phyloP scores from a whole-genome alignment of 1,139 yeast species.

The Geotrichum histeridarum region DNA sequence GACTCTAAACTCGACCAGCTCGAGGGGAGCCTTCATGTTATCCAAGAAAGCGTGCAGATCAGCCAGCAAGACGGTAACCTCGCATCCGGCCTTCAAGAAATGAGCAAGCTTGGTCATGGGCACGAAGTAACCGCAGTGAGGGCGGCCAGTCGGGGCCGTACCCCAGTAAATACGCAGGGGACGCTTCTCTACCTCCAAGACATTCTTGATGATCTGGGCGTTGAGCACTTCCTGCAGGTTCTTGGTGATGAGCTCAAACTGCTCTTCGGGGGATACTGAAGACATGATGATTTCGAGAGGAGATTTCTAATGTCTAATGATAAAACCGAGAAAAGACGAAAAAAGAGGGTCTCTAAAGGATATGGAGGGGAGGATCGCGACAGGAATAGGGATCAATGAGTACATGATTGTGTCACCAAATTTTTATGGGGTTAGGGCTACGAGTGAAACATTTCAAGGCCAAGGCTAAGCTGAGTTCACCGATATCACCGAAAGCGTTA shows the following conservation, averaged over 20 bases:
- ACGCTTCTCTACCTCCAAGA: conserved; percentile 73
- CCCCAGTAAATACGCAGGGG: conserved; percentile 86
- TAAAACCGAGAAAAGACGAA: too few relatives aligned
- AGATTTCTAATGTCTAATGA: not conserved
- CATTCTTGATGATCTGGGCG: conserved; percentile 78
- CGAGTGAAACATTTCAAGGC: too few relatives aligned
- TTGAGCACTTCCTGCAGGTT: conserved; percentile 89
- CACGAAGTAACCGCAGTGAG: conserved; percentile 97
- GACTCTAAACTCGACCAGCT: conserved; percentile 83
- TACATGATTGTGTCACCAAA: too few relatives aligned
- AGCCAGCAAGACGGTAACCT: conserved; percentile 88
- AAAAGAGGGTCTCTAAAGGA: too few relatives aligned
- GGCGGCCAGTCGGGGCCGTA: conserved; percentile 92
- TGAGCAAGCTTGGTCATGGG: conserved; percentile 97
- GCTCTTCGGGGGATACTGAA: conserved; percentile 49
- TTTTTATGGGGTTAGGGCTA: too few relatives aligned
- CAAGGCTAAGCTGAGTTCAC: too few relatives aligned
- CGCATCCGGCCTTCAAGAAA: conserved; percentile 92
- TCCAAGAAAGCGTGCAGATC: conserved; percentile 96
- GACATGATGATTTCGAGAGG: conserved; percentile 13
- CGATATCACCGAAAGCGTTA: too few relatives aligned
- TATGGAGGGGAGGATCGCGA: too few relatives aligned
- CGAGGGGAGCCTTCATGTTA: conserved; percentile 97
- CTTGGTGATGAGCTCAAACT: conserved; percentile 72
- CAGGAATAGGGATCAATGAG: too few relatives aligned